Conservation (phyloP, 768 basidiomycete species). For the Lentinula detonsa region DNA sequence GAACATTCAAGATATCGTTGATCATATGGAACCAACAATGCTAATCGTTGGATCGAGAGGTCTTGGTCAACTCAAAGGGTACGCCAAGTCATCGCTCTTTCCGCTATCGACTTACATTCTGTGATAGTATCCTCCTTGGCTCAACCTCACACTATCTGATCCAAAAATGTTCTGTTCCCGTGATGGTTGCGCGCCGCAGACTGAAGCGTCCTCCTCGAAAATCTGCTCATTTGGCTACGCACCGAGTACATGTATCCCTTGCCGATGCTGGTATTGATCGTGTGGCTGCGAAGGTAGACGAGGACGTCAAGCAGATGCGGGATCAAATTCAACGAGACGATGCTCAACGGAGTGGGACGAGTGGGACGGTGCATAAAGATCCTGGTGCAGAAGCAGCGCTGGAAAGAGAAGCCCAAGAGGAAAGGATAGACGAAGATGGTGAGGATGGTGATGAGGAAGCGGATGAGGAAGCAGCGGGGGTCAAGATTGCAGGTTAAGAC, state of each 20-base stretch:
- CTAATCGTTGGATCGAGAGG: slow-evolving; percentile 95
- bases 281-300: slow-evolving; percentile 79
- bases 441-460: slow-evolving; percentile 24
- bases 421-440: slow-evolving; percentile 13
- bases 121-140: slow-evolving; percentile 76
- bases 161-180: slow-evolving; percentile 91
- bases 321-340: slow-evolving; percentile 72
- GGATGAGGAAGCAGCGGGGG: slow-evolving; percentile 16
- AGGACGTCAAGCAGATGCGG: slow-evolving; percentile 77
- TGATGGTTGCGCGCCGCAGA: slow-evolving; percentile 92
- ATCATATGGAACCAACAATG: slow-evolving; percentile 84
- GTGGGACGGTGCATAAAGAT: slow-evolving; percentile 16
- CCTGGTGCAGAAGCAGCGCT: slow-evolving; percentile 8
- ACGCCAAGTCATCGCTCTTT: slow-evolving; percentile 15
- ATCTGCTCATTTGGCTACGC: slow-evolving; percentile 73
- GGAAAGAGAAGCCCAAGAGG: slow-evolving; percentile 8
- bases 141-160: slow-evolving; percentile 94
- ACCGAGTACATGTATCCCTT: slow-evolving; percentile 78
- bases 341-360: slow-evolving; percentile 30
- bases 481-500: not conserved
- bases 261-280: slow-evolving; percentile 84
- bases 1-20: slow-evolving; percentile 60
- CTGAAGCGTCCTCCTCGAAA: slow-evolving; percentile 84
- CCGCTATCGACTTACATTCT: slow-evolving; percentile 1
- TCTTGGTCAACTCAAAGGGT: slow-evolving; percentile 84